Percentiles rank a stretch among this genome's conserved stretches.
These are phyloP conservation scores for Kluyveromyces dobzhanskii DNA, from an alignment of 805 yeast genomes.

Conservation along the genomic window DNA sequence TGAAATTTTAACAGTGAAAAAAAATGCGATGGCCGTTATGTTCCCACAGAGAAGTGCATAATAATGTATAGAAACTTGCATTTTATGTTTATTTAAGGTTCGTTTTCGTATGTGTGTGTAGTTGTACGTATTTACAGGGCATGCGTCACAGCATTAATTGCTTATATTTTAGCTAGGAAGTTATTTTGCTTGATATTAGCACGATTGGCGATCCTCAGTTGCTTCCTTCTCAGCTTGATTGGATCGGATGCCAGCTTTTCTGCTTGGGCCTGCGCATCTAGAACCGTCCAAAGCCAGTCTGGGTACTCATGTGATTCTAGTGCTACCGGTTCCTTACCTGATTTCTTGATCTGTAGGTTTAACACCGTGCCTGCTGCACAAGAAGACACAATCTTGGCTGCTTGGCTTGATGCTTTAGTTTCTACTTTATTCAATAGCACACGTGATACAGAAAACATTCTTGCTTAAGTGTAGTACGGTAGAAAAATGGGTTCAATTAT, in stretches of 20 bases:
- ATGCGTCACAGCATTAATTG: too few relatives aligned
- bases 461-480: background rate
- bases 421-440: slow-evolving; percentile 2
- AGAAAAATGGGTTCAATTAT: too few relatives aligned
- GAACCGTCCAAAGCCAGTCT: slow-evolving; percentile 84
- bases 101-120: too few relatives aligned
- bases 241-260: slow-evolving; percentile 52
- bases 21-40: too few relatives aligned
- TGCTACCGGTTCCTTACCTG: slow-evolving; percentile 84
- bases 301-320: slow-evolving; percentile 85
- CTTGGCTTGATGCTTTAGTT: background rate
- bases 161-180: slow-evolving; percentile 54
- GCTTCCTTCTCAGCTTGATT: slow-evolving; percentile 58
- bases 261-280: slow-evolving; percentile 58
- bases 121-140: too few relatives aligned
- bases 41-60: too few relatives aligned
- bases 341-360: slow-evolving; percentile 64
- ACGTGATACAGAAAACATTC: slow-evolving; percentile 1
- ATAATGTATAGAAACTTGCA: too few relatives aligned
- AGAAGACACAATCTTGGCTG: slow-evolving; percentile 31
- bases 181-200: slow-evolving; percentile 67
- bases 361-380: slow-evolving; percentile 67
- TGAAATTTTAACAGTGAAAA: too few relatives aligned
- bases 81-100: too few relatives aligned
- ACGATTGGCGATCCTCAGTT: slow-evolving; percentile 60